Evolutionary conservation across 2,329 filamentous ascomycete species (phyloP), one percentile per base, ranked within the genome.

Genomic region (Fusarium drepaniforme): DNA sequence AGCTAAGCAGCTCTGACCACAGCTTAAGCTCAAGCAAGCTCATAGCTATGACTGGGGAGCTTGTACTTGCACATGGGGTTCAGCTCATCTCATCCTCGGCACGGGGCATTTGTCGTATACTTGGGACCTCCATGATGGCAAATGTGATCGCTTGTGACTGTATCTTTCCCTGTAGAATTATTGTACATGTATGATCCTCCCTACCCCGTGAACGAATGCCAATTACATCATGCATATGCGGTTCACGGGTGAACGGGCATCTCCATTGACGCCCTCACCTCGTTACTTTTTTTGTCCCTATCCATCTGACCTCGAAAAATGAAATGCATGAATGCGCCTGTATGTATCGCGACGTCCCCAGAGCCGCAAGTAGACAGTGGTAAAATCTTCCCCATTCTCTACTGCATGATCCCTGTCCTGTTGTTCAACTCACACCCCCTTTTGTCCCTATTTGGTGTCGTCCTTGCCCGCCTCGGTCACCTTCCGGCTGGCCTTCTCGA

Each of bases 401-500:
- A 49, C 38, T 40, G 57, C 23, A 62, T 53, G 49, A 68, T 53
- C 71, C 60, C 64, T 70, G 64, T 61, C 56, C 37, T 21, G 23
- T 73, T 75, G 30, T 63, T 73, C 59, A 63, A 64, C 46, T 49
- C 66, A 57, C 28, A 53, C 44, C 60, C 49, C 53, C 18, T 56
- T 38, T 51, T 51, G 33, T 51, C 66, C 69, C 79, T 73, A 79
- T 65, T 76, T 80, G 42, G 66, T 25, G 56, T 81, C 80, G 42
- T 78, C 78, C 70, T 78, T 79, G 40, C 71, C 76, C 23, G 75
- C 78, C 66, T 80, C 78, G 30, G 76, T 66, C 61, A 81, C 72
- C 77, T 82, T 83, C 58, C 80, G 78, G 56, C 76, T 88, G 35
- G 87, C 89, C 78, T 82, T 86, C 51, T 86, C 84, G 67, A 91